A percentile compares a stretch with the other conserved stretches of the same genome.
Conservation (phyloP, 768 basidiomycete species). For the Mycena haematopus region DNA sequence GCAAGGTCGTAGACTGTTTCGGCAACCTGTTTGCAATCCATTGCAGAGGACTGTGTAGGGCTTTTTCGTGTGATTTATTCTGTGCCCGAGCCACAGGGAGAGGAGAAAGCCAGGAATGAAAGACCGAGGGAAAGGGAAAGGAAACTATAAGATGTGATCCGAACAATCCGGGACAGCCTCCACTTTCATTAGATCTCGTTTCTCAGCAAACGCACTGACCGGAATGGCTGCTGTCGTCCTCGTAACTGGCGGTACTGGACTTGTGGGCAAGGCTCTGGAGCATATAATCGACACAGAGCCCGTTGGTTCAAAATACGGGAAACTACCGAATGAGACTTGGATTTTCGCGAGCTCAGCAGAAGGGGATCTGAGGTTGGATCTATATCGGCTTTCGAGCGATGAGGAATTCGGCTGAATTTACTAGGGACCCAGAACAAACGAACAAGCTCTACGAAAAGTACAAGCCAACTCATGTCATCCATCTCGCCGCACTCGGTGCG, state of each 20-base stretch:
- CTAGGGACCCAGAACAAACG: conserved; percentile 52
- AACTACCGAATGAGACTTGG: conserved; percentile 67
- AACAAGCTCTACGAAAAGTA: conserved; percentile 84
- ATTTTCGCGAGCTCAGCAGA: conserved; percentile 68
- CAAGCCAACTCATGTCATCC: conserved; percentile 95
- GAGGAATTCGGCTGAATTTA: not conserved
- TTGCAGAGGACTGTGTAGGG: conserved; percentile 29
- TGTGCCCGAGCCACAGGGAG: not conserved
- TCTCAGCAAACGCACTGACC: not conserved
- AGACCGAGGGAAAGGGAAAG: too few species aligned
- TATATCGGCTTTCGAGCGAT: not conserved
- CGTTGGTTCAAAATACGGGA: conserved; percentile 66
- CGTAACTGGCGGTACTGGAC: conserved; percentile 72
- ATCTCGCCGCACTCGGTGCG: conserved; percentile 57
- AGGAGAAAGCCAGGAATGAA: too few species aligned
- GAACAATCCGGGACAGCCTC: too few species aligned
- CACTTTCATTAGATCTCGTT: not conserved
- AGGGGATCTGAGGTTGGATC: conserved; percentile 66
- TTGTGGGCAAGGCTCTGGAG: conserved; percentile 69
- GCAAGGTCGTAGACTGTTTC: conserved; percentile 69
- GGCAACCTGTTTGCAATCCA: conserved; percentile 61
- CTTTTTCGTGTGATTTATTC: not conserved
- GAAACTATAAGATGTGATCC: not conserved
- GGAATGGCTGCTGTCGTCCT: conserved; percentile 49
- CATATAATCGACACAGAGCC: conserved; percentile 69